Evolutionary conservation across 139 green algal genomes (phyloP).

Genomic region (Volvox africanus): DNA sequence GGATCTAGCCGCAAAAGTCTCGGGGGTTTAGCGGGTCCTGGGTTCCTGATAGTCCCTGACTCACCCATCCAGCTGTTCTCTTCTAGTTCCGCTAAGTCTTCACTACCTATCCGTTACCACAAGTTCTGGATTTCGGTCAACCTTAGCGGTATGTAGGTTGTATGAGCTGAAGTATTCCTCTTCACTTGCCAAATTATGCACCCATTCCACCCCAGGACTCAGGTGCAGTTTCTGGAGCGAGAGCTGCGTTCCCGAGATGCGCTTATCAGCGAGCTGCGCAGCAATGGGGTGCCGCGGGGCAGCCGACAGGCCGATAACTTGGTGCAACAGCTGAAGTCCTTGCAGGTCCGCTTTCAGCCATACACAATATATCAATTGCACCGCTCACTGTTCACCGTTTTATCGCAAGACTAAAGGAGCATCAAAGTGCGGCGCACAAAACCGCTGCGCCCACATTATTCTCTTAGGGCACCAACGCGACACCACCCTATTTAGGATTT

Average conservation of each 20-base stretch:
- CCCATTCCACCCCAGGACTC: conserved; percentile 18
- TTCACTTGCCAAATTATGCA: neutral
- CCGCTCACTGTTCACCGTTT: too few species aligned
- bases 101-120: neutral
- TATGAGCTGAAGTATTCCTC: too few species aligned
- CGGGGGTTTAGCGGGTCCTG: too few species aligned
- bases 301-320: neutral
- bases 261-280: conserved; percentile 42
- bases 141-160: neutral
- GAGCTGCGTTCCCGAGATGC: conserved; percentile 39
- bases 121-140: too few species aligned
- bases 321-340: conserved; percentile 3
- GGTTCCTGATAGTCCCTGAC: neutral
- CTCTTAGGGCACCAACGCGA: too few species aligned
- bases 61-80: neutral
- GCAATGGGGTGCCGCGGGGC: conserved; percentile 2
- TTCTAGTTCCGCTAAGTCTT: neutral
- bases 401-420: too few species aligned
- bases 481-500: too few species aligned
- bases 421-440: too few species aligned
- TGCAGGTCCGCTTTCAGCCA: neutral
- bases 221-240: conserved; percentile 36
- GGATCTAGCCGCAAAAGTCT: too few species aligned
- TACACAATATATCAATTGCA: too few species aligned
- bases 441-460: too few species aligned